Evolutionary conservation across 805 yeast species (phyloP).

Genomic region (Myxozyma nipponensis): DNA sequence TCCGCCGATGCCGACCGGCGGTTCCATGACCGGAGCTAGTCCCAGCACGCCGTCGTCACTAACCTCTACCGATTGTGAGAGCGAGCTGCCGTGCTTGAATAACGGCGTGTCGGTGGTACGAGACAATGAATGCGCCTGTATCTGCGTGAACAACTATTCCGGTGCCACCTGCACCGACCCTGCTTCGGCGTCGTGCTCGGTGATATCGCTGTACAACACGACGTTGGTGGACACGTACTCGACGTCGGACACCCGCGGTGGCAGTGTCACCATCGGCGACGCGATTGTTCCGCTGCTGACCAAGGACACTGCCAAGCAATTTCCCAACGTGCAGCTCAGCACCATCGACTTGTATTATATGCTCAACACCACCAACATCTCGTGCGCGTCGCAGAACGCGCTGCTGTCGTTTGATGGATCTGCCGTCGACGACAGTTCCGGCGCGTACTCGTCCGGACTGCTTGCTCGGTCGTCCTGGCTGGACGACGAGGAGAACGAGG

Average conservation of each 20-base stretch:
- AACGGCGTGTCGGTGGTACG: slow-evolving; percentile 14
- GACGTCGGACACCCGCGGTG: not conserved
- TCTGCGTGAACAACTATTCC: slow-evolving; percentile 15
- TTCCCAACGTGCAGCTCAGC: slow-evolving; percentile 3
- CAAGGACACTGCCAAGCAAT: not conserved
- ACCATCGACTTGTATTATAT: slow-evolving; percentile 1
- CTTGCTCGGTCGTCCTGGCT: not conserved
- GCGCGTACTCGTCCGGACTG: not conserved
- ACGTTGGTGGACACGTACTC: not conserved
- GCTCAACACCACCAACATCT: slow-evolving; percentile 4
- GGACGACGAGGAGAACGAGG: not conserved
- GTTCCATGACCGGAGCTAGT: not conserved
- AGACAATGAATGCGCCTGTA: slow-evolving; percentile 13
- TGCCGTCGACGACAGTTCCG: not conserved
- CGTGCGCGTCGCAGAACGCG: slow-evolving; percentile 21
- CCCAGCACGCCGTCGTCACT: not conserved
- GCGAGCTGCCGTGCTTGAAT: slow-evolving; percentile 12
- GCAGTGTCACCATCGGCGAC: slow-evolving; percentile 15
- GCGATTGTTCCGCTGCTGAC: slow-evolving; percentile 5
- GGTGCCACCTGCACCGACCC: slow-evolving; percentile 10
- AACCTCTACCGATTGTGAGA: slow-evolving; percentile 6
- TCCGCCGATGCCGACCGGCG: not conserved
- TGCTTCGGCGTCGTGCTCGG: slow-evolving; percentile 8
- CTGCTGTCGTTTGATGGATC: slow-evolving; percentile 12
- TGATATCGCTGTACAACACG: slow-evolving; percentile 1